These are phyloP conservation scores for Trichophyton verrucosum DNA, from an alignment of 2,329 filamentous ascomycete genomes.

Conservation along the genomic window DNA sequence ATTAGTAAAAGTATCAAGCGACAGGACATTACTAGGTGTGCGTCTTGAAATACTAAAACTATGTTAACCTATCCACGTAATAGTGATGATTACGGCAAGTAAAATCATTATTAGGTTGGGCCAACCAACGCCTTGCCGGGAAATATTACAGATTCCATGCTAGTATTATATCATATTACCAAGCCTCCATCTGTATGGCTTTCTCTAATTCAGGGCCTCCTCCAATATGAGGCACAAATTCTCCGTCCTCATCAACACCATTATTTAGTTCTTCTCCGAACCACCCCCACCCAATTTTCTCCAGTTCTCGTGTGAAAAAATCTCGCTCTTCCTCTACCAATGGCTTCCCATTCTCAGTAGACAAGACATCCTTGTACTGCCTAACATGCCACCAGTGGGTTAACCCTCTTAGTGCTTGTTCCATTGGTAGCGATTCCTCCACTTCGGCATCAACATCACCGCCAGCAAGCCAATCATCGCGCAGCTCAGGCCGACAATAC, in stretches of 20 bases:
- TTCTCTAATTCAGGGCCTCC: slow-evolving; percentile 20
- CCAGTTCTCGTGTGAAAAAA: slow-evolving; percentile 66
- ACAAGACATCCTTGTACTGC: slow-evolving; percentile 66
- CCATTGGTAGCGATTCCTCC: slow-evolving; percentile 79
- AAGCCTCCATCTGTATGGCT: slow-evolving; percentile 11
- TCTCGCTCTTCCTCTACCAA: slow-evolving; percentile 61
- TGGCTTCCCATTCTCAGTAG: slow-evolving; percentile 34
- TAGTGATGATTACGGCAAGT: too few species aligned
- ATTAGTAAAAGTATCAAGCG: too few species aligned
- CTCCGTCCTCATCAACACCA: slow-evolving; percentile 21
- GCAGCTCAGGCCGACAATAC: slow-evolving; percentile 79
- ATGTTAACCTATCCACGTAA: too few species aligned
- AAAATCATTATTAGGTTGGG: too few species aligned
- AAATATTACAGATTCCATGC: background rate
- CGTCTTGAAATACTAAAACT: too few species aligned
- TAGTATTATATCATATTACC: background rate
- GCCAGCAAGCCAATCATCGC: slow-evolving; percentile 87
- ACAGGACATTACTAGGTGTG: too few species aligned
- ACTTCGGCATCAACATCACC: slow-evolving; percentile 88
- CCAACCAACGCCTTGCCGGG: too few species aligned
- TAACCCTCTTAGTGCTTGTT: slow-evolving; percentile 76
- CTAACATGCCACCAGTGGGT: slow-evolving; percentile 93
- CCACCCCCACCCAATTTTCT: slow-evolving; percentile 50
- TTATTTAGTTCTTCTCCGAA: slow-evolving; percentile 25
- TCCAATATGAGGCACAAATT: slow-evolving; percentile 10